Base-by-base conservation (phyloP, 2,329 filamentous ascomycete species). In the Ophiocordyceps sinensis region DNA sequence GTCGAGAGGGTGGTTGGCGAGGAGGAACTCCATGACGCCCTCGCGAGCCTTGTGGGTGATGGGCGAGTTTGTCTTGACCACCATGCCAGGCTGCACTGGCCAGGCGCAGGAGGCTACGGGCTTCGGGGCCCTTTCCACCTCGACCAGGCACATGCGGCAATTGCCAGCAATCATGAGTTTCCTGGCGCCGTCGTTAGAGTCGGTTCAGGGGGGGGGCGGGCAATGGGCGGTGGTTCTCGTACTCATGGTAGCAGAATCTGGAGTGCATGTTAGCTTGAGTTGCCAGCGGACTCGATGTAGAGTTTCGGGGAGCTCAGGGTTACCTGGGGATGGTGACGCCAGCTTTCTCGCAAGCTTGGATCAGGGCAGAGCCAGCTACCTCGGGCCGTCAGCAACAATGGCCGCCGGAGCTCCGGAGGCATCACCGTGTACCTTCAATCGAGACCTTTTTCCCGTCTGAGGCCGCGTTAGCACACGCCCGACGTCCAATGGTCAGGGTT, bases 111-210 rank as follows among this genome's bases (percentile, higher is more conserved):
- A 98, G 54, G 91, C 91, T 43, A 96, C 88, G 45, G 91, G 91
- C 69, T 98, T 98, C 44, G 91, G 91, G 45, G 86, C 85, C 65
- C 79, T 79, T 70, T 96, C 91, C 51, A 98, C 91, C 71, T 98
- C 91, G 58, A 98, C 91, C 58, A 98, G 70, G 67, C 91, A 98
- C 91, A 98, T 98, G 70, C 91, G 87, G 66, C 91, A 98, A 68
- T 96, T 98, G 66, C 91, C 91, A 57, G 91, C 91, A 73, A 98
- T 94, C 82, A 94, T 87, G 53, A 98, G 76, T 70, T 98, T 96
- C 63, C 85, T 89, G 57, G 55, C 42, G 52, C 52, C 43, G 53
- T 60, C 57, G 59, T 73, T 56, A 73, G 68, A 53, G 41, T 43
- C 51, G 52, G 39, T 50, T 52, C 52, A 49, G 50, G 43, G 47